Conservation (phyloP, 768 basidiomycete genomes). For the Collybia sp. region DNA sequence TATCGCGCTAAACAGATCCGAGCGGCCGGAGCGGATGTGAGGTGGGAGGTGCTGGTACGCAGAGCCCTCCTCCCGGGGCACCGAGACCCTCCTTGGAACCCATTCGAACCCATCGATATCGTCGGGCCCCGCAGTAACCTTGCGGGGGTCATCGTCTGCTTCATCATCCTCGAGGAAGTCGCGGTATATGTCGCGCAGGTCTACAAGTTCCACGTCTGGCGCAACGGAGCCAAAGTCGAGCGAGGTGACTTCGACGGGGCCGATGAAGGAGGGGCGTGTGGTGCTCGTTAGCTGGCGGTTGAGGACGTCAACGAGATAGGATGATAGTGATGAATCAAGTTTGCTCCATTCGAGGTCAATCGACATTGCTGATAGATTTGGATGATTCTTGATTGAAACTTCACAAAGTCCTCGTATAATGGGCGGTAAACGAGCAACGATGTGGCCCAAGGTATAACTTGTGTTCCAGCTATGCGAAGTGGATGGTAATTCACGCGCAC, state of each 20-base stretch:
- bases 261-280: conserved; percentile 88
- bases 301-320: conserved; percentile 65
- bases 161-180: conserved; percentile 90
- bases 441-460: no score
- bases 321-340: conserved; percentile 70
- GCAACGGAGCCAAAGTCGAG: conserved; percentile 82
- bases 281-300: conserved; percentile 72
- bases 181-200: conserved; percentile 89
- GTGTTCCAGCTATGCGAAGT: no score
- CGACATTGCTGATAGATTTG: no score
- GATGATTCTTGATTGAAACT: no score
- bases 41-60: conserved; percentile 71
- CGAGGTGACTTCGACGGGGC: conserved; percentile 81
- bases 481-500: no score
- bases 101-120: conserved; percentile 83
- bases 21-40: conserved; percentile 62
- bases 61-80: conserved; percentile 49
- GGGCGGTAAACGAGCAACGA: no score
- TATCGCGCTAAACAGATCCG: conserved; percentile 56
- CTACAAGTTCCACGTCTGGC: conserved; percentile 88
- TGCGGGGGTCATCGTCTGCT: conserved; percentile 44
- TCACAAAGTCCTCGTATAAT: no score
- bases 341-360: conserved; percentile 93
- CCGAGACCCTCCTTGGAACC: conserved; percentile 62
- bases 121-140: conserved; percentile 45